These are phyloP conservation scores for Kuraishia piskuri DNA, from an alignment of 805 yeast genomes.

Conservation along the genomic window DNA sequence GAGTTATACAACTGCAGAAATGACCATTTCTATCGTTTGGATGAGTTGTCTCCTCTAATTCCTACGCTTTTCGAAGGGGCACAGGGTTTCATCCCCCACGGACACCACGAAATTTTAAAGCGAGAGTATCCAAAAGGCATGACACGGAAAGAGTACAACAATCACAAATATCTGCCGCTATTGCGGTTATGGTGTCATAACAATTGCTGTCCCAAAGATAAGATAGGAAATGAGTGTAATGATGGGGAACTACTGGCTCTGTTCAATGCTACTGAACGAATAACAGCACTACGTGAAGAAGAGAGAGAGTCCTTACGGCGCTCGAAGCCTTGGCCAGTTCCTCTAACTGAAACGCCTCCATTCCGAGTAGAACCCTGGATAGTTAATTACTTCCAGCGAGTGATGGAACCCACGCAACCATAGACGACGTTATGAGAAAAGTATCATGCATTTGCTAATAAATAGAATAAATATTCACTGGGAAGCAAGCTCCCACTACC, in stretches of 20 bases:
- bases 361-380: slow-evolving; percentile 11
- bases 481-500: no score
- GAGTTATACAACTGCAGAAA: slow-evolving; percentile 43
- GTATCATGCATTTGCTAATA: background rate
- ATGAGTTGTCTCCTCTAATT: slow-evolving; percentile 41
- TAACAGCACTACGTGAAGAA: slow-evolving; percentile 15
- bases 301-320: slow-evolving; percentile 16
- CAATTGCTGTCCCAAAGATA: slow-evolving; percentile 18
- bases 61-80: slow-evolving; percentile 47
- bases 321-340: background rate
- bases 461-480: background rate
- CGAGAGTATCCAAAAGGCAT: slow-evolving; percentile 39
- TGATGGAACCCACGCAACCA: background rate
- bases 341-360: slow-evolving; percentile 5
- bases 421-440: background rate
- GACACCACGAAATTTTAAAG: slow-evolving; percentile 29
- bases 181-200: slow-evolving; percentile 47
- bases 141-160: slow-evolving; percentile 25
- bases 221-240: slow-evolving; percentile 20
- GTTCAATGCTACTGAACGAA: slow-evolving; percentile 20
- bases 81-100: slow-evolving; percentile 42
- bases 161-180: slow-evolving; percentile 38
- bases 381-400: slow-evolving; percentile 5
- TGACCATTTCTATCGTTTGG: slow-evolving; percentile 36
- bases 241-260: slow-evolving; percentile 21